phyloP scores from a whole-genome alignment of 805 yeast species.

The Candida ficus region DNA sequence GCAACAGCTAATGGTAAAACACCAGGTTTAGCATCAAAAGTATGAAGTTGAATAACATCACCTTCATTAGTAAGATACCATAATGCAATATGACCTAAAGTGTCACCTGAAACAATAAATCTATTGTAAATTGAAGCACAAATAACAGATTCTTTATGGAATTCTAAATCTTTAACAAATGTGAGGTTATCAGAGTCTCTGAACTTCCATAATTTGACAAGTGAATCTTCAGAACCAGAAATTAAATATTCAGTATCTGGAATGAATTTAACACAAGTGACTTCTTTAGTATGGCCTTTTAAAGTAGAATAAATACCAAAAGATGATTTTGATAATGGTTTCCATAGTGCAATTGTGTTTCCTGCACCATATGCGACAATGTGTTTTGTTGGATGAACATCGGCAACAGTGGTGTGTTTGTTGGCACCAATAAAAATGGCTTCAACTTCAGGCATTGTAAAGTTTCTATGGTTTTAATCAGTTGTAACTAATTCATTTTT shows the following conservation, averaged over 20 bases:
- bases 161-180: constrained; percentile 29
- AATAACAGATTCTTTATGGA: constrained; percentile 49
- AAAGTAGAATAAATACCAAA: constrained; percentile 51
- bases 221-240: constrained; percentile 65
- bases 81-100: constrained; percentile 51
- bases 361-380: constrained; percentile 72
- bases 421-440: constrained; percentile 73
- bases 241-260: constrained; percentile 42
- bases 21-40: constrained; percentile 36
- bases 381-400: constrained; percentile 33
- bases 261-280: constrained; percentile 62
- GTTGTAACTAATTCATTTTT: too few relatives aligned
- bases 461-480: too few relatives aligned
- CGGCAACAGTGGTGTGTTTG: constrained; percentile 56
- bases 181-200: constrained; percentile 13
- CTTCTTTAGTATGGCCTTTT: constrained; percentile 55
- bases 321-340: constrained; percentile 40
- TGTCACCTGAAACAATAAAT: constrained; percentile 55
- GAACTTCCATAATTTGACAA: constrained; percentile 55
- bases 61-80: constrained; percentile 38
- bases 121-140: constrained; percentile 37
- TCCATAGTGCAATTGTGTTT: constrained; percentile 60
- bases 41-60: constrained; percentile 24
- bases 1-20: constrained; percentile 44
- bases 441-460: constrained; percentile 30